Evolutionary conservation across 2,329 filamentous ascomycete genomes (phyloP), one percentile per base, ranked within the genome.

Genomic region (Xylariaceae sp.): DNA sequence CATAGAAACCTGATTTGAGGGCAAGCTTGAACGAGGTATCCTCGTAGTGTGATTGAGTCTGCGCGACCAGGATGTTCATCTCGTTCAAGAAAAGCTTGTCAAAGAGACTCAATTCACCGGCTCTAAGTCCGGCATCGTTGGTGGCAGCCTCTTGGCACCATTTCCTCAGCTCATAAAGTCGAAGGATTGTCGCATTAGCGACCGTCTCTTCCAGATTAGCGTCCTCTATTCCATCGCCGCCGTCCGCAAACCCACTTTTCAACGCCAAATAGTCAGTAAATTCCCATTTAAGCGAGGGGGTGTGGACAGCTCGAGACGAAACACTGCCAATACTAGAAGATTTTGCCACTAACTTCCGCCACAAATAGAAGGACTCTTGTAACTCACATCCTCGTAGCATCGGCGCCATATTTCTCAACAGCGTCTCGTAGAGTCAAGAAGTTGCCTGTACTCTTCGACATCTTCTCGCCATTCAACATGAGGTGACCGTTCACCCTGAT

Each of bases 121-220:
- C 84, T 82, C 69, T 90, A 80, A 56, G 94, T 88, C 33, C 45
- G 26, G 23, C 5, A 16, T 62, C 56, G 66, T 87, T 85, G 53
- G n/a, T n/a, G n/a, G 89, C 78, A 69, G 91, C 84, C 70, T 96
- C 91, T 76, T 98, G 92, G 62, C 91, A 93, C 94, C 94, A 98
- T 74, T 96, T 91, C 71, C 91, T 87, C 50, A 96, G 81, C 69
- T 81, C 86, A 72, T 87, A 93, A 49, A 98, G 84, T 69, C 92
- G 88, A 61, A 98, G 53, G 54, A 63, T 96, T 71, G 88, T 93
- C 73, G 88, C 91, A 76, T 98, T 95, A 36, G 95, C 95, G 34
- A 97, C 92, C 53, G 89, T 86, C 78, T 99, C 95, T 70, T 97
- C 95, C 65, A 99, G 96, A 80, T 99, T 99, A 68, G 94, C 93